Percentiles rank a stretch among this genome's conserved stretches.
phyloP scores from a whole-genome alignment of 2,329 filamentous ascomycete genomes.

The Alternaria hordeiaustralica region DNA sequence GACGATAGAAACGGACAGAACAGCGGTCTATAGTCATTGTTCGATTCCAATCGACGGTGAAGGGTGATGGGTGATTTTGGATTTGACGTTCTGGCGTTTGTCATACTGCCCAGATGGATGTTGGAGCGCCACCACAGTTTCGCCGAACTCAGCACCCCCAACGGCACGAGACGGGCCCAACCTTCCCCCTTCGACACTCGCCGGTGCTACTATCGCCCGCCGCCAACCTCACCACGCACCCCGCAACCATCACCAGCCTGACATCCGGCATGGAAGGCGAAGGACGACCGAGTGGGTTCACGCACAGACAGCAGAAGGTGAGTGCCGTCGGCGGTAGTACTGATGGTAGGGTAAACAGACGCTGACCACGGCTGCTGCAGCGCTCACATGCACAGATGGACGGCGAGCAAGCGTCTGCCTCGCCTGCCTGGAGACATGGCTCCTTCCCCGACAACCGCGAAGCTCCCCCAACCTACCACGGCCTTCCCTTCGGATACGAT shows the following conservation, averaged over 20 bases:
- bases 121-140: conserved; percentile 19
- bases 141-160: conserved; percentile 17
- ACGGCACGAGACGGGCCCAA: conserved; percentile 6
- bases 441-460: conserved; percentile 6
- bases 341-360: too few species aligned
- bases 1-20: neutral
- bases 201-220: neutral
- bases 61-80: neutral
- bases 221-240: neutral
- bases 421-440: conserved; percentile 32
- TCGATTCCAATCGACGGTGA: neutral
- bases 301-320: conserved; percentile 46
- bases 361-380: conserved; percentile 30
- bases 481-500: conserved; percentile 4
- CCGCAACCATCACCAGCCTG: conserved; percentile 2
- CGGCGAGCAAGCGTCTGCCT: conserved; percentile 29
- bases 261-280: conserved; percentile 34
- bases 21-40: neutral
- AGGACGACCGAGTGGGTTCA: conserved; percentile 38
- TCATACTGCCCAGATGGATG: neutral
- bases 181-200: neutral
- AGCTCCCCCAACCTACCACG: neutral
- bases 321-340: conserved; percentile 14
- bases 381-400: conserved; percentile 46
- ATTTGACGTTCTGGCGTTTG: conserved; percentile 1